Base-by-base conservation (phyloP, 345 rosid species). In the Heritiera littoralis region DNA sequence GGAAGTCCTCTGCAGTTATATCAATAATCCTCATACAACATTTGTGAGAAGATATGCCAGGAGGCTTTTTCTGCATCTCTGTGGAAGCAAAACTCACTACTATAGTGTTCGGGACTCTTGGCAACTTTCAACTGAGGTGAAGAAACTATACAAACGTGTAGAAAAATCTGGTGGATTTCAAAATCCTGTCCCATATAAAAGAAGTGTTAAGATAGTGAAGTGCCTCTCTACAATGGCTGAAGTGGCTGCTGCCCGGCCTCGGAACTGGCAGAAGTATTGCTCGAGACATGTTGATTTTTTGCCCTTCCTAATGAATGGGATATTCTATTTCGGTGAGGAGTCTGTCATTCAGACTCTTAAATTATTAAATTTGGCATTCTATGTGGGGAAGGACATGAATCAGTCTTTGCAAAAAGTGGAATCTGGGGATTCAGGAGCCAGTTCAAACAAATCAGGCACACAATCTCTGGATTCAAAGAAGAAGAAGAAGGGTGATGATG, bases 191-290 rank as follows among this genome's bases (percentile, higher is more conserved):
- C 89, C 95, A 14, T 96, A 94, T 83, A 97, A 96, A 81, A 89
- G 94, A 88, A 90, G 99, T 88, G 97, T 92, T 78, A 94, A 96
- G 90, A 90, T 94, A 82, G 93, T 94, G 40, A 96, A 89, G 84
- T 92, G 95, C 86, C 90, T 96, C 78, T 90, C 95, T 75, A 88
- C 93, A 48, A 96, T 94, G 89, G 97, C 91, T 78, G 99, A 96
- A 86, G 98, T 92, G 69, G 98, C 98, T 70, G 85, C 87, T 72
- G 88, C 95, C n/a, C 86, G 99, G 79, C 99, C 99, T 76, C 93
- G 95, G 55, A 96, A 96, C 86, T 96, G 99, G 99, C 99, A 96
- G 87, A 94, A 94, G 86, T 96, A 92, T 78, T 94, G 99, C 84
- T 87, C 90, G 85, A 94, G 86, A 86, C 97, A 91, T 83, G 91